A percentile compares a stretch with the other conserved stretches of the same genome.
Evolutionary conservation across 1,139 yeast genomes (phyloP).

Genomic region (Saccharomyces hybrid): DNA sequence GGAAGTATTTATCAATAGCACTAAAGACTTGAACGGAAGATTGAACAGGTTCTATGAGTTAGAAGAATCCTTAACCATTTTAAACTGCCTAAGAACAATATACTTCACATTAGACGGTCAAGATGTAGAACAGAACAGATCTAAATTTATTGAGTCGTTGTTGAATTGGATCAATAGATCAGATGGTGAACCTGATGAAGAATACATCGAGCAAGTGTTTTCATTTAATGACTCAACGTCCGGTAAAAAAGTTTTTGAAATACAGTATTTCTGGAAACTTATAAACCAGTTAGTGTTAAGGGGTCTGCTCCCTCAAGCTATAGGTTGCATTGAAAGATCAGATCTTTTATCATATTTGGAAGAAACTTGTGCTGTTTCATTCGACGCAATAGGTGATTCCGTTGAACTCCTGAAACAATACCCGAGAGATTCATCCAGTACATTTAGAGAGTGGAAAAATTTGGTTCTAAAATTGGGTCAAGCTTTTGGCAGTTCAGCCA

Average conservation of each 20-base stretch:
- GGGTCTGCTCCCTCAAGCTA: conserved; percentile 55
- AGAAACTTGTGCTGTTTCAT: conserved; percentile 17
- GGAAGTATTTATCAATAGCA: conserved; percentile 26
- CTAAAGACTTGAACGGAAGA: conserved; percentile 14
- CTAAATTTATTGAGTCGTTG: conserved; percentile 26
- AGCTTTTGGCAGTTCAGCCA: conserved; percentile 20
- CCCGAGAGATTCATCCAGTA: conserved; percentile 28
- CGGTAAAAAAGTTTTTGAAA: conserved; percentile 41
- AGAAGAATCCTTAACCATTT: conserved; percentile 42
- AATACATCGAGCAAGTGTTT: conserved; percentile 33
- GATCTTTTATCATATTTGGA: conserved; percentile 16
- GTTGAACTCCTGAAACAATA: conserved; percentile 30
- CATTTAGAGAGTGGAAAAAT: conserved; percentile 35
- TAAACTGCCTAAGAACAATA: conserved; percentile 51
- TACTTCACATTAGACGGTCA: conserved; percentile 40
- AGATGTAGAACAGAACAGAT: conserved; percentile 37
- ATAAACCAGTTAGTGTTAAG: conserved; percentile 51
- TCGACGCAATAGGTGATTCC: conserved; percentile 43
- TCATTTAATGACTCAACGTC: conserved; percentile 1
- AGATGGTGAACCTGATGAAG: conserved; percentile 51
- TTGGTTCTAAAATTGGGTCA: conserved; percentile 25
- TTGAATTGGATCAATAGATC: conserved; percentile 60
- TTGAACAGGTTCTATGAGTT: conserved; percentile 33
- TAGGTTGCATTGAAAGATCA: conserved; percentile 39
- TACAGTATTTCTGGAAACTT: conserved; percentile 58